These are phyloP conservation scores for Chlamydomonas urium DNA, from an alignment of 139 green algal species.

Conservation along the genomic window DNA sequence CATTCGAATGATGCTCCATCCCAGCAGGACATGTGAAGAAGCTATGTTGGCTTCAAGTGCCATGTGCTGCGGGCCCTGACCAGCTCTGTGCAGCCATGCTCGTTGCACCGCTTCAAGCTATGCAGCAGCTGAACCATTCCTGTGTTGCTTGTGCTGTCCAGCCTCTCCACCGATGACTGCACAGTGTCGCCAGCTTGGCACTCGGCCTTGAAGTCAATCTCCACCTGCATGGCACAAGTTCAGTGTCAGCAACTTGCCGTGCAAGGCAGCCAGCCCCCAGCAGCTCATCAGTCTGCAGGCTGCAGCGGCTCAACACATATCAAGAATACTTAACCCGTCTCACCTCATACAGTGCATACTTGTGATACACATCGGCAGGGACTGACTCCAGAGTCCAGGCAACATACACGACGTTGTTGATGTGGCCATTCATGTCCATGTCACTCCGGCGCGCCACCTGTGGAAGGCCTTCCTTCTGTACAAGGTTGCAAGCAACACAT, in stretches of 20 bases:
- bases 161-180: constrained; percentile 41
- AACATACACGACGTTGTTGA: constrained; percentile 97
- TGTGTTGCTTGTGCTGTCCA: constrained; percentile 12
- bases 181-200: constrained; percentile 71
- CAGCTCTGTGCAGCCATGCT: constrained; percentile 56
- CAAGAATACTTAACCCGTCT: too few species aligned
- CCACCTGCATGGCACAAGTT: constrained; percentile 49
- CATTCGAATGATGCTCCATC: too few species aligned
- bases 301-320: not conserved
- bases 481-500: not conserved
- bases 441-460: constrained; percentile 75
- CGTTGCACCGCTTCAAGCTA: constrained; percentile 46
- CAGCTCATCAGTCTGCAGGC: not conserved
- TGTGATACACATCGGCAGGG: constrained; percentile 60
- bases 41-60: too few species aligned
- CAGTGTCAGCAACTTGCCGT: not conserved
- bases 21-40: too few species aligned
- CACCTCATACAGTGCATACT: constrained; percentile 67
- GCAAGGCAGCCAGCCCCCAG: not conserved
- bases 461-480: constrained; percentile 23
- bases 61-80: constrained; percentile 69
- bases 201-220: constrained; percentile 89
- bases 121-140: constrained; percentile 38
- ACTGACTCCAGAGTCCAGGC: constrained; percentile 86
- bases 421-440: constrained; percentile 98